phyloP scores from a whole-genome alignment of 441 rosid genomes.

The Aquilaria agallochum region DNA sequence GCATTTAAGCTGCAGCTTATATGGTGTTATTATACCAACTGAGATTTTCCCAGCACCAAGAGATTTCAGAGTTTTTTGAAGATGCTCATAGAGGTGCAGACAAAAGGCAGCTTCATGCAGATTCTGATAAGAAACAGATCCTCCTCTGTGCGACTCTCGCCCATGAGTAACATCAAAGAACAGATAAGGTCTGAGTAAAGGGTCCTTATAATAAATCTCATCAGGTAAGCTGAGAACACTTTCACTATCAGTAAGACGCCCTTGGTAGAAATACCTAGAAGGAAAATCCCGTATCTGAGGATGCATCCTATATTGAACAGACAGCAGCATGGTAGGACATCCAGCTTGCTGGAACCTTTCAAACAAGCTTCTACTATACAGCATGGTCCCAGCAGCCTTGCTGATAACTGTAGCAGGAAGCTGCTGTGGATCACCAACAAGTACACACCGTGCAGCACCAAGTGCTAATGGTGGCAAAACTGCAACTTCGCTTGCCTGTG shows the following conservation, averaged over 20 bases:
- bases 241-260: conserved; percentile 96
- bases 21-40: conserved; percentile 96
- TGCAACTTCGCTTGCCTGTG: conserved; percentile 98
- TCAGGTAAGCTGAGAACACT: conserved; percentile 75
- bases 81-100: conserved; percentile 86
- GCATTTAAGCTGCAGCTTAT: conserved; percentile 96
- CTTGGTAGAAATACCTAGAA: conserved; percentile 93
- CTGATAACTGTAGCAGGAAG: conserved; percentile 99
- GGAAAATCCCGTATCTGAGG: conserved; percentile 97
- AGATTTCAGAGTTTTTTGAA: conserved; percentile 74
- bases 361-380: conserved; percentile 96
- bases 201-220: conserved; percentile 83
- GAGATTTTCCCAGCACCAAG: conserved; percentile 65
- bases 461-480: conserved; percentile 98
- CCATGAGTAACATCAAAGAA: conserved; percentile 91
- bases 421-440: conserved; percentile 99
- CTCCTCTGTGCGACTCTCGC: conserved; percentile 95
- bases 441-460: conserved; percentile 99
- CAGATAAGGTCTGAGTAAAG: conserved; percentile 82
- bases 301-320: conserved; percentile 99
- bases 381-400: conserved; percentile 95
- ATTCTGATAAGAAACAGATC: conserved; percentile 96
- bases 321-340: conserved; percentile 92
- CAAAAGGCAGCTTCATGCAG: conserved; percentile 94
- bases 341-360: conserved; percentile 99